phyloP scores from a whole-genome alignment of 768 basidiomycete genomes.

The Amanita inopinata region DNA sequence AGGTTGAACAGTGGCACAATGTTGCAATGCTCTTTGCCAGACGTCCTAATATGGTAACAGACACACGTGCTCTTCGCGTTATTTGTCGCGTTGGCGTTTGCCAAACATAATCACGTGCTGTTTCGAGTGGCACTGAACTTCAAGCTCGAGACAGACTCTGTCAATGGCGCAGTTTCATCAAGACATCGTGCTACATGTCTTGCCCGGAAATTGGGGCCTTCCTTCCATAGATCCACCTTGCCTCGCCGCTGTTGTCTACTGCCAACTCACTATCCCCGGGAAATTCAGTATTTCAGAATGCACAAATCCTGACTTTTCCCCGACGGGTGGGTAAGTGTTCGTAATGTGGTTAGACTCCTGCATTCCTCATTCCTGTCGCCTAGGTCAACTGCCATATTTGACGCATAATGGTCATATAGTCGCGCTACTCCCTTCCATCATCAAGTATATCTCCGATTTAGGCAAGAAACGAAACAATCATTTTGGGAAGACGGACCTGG shows the following conservation, averaged over 20 bases:
- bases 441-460: constrained; percentile 53
- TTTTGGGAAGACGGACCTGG: constrained; percentile 32
- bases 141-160: not conserved
- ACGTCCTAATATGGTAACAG: not conserved
- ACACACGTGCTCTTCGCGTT: not conserved
- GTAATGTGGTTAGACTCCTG: not conserved
- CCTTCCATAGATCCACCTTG: constrained; percentile 61
- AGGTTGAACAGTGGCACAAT: not conserved
- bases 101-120: not conserved
- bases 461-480: constrained; percentile 21
- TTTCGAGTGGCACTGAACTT: not conserved
- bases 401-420: constrained; percentile 44
- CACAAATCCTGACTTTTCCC: constrained; percentile 62
- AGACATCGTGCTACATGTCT: constrained; percentile 44
- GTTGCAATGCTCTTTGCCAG: too few species aligned
- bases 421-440: constrained; percentile 48
- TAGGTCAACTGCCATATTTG: constrained; percentile 69
- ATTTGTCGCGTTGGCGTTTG: not conserved
- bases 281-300: constrained; percentile 53
- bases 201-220: constrained; percentile 58
- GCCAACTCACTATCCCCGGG: constrained; percentile 63
- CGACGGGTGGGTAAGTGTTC: constrained; percentile 46
- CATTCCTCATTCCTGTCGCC: constrained; percentile 9
- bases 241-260: constrained; percentile 54
- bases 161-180: constrained; percentile 9